Conservation (phyloP, 306 rosid species). For the Cicer yamashitae region DNA sequence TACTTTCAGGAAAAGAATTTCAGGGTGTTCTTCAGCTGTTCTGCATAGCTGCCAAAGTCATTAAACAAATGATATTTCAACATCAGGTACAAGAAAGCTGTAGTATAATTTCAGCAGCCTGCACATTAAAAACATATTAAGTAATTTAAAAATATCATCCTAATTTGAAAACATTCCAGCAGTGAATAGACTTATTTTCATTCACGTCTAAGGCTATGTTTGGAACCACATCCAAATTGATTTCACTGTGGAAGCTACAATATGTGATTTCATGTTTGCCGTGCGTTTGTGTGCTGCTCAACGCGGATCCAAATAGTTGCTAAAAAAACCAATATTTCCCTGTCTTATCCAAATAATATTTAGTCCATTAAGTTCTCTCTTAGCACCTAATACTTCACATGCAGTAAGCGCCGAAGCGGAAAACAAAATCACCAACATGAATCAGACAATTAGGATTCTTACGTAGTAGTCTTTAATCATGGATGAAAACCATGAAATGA, state of each 20-base stretch:
- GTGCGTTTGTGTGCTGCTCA: no score
- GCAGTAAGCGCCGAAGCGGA: slow-evolving; percentile 9
- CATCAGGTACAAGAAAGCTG: slow-evolving; percentile 37
- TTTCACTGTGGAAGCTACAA: no score
- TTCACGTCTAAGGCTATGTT: not conserved
- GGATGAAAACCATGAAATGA: not conserved
- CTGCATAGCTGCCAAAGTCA: slow-evolving; percentile 81
- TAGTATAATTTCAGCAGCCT: slow-evolving; percentile 31
- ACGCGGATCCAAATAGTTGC: no score
- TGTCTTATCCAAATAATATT: not conserved
- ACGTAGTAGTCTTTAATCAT: not conserved
- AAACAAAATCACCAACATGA: slow-evolving; percentile 14
- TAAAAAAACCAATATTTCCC: slow-evolving; percentile 14
- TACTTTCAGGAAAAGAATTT: slow-evolving; percentile 85
- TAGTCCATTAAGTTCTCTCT: not conserved
- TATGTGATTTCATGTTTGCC: no score
- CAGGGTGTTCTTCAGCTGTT: slow-evolving; percentile 93
- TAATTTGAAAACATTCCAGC: not conserved
- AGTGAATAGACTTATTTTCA: not conserved
- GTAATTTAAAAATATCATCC: slow-evolving; percentile 1
- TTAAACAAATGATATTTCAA: slow-evolving; percentile 14
- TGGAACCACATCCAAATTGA: no score
- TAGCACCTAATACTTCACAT: not conserved
- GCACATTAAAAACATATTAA: not conserved
- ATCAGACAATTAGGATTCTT: not conserved